Conservation (phyloP, 352 stramenopile species). For the Globisporangium paddicum region DNA sequence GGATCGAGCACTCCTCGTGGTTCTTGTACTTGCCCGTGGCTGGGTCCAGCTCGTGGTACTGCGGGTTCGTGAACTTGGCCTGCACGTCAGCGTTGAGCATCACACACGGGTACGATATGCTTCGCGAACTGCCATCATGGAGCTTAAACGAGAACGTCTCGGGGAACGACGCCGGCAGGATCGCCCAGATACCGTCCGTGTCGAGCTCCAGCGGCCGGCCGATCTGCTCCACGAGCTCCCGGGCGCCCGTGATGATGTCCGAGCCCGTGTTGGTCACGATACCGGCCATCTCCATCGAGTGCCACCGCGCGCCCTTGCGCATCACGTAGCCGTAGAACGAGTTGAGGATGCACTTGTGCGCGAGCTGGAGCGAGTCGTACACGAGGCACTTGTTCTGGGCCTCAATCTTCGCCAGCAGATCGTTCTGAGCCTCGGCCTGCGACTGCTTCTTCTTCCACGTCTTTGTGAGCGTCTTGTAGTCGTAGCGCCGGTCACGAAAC, state of each 20-base stretch:
- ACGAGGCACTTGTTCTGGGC: conserved; percentile 87
- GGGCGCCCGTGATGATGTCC: conserved; percentile 96
- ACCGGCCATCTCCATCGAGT: conserved; percentile 99
- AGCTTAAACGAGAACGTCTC: conserved; percentile 95
- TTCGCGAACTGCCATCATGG: conserved; percentile 56
- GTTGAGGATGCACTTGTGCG: conserved; percentile 99
- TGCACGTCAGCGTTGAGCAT: conserved; percentile 99
- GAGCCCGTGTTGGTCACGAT: conserved; percentile 99
- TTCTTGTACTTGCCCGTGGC: conserved; percentile 88
- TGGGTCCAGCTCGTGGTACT: conserved; percentile 77
- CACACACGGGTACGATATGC: conserved; percentile 98
- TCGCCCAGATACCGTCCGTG: conserved; percentile 99
- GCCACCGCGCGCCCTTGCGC: conserved; percentile 97
- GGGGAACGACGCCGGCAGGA: conserved; percentile 96
- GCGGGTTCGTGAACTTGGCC: conserved; percentile 98
- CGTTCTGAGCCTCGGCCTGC: conserved; percentile 74
- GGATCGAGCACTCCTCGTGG: conserved; percentile 97
- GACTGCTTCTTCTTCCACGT: conserved; percentile 85
- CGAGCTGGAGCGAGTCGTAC: conserved; percentile 99
- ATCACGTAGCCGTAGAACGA: conserved; percentile 99
- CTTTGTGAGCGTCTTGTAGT: conserved; percentile 99
- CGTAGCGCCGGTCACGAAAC: conserved; percentile 98
- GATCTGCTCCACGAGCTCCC: conserved; percentile 92
- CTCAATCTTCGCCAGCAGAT: conserved; percentile 83
- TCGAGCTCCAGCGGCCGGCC: conserved; percentile 97